phyloP scores from a whole-genome alignment of 352 stramenopile genomes.

The Phytophthora tentaculata region DNA sequence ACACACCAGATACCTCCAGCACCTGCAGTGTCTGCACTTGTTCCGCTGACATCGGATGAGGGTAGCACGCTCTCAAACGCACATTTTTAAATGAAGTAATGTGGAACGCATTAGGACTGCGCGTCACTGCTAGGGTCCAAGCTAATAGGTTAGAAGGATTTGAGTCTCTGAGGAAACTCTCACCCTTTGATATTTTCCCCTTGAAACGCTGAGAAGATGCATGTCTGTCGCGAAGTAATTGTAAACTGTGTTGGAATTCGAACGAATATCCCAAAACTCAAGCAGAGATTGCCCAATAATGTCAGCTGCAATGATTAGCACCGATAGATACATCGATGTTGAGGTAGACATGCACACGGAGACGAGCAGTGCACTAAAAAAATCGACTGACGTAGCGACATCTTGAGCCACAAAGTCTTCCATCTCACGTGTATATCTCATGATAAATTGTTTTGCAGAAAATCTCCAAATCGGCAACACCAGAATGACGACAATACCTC shows the following conservation, averaged over 20 bases:
- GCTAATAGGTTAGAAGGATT: background rate
- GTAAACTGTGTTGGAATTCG: constrained; percentile 5
- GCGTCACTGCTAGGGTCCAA: constrained; percentile 1
- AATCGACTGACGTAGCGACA: background rate
- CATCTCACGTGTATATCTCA: background rate
- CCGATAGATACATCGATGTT: constrained; percentile 13
- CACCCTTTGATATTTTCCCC: background rate
- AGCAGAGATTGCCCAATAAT: constrained; percentile 14
- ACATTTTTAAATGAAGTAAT: constrained; percentile 1
- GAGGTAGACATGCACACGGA: constrained; percentile 30
- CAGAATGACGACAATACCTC: constrained; percentile 4
- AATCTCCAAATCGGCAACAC: constrained; percentile 18
- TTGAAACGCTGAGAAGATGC: background rate
- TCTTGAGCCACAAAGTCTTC: constrained; percentile 9
- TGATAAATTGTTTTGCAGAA: constrained; percentile 4
- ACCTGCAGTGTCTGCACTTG: background rate
- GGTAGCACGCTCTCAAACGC: constrained; percentile 11
- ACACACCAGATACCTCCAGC: background rate
- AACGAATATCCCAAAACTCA: constrained; percentile 13
- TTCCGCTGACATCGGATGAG: constrained; percentile 8
- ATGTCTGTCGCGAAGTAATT: background rate
- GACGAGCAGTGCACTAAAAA: constrained; percentile 25
- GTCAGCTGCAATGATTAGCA: constrained; percentile 9
- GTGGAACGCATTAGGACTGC: background rate
- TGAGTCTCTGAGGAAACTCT: background rate